Evolutionary conservation across 2,329 filamentous ascomycete genomes (phyloP).

Genomic region (Paecilomyces fulvus): DNA sequence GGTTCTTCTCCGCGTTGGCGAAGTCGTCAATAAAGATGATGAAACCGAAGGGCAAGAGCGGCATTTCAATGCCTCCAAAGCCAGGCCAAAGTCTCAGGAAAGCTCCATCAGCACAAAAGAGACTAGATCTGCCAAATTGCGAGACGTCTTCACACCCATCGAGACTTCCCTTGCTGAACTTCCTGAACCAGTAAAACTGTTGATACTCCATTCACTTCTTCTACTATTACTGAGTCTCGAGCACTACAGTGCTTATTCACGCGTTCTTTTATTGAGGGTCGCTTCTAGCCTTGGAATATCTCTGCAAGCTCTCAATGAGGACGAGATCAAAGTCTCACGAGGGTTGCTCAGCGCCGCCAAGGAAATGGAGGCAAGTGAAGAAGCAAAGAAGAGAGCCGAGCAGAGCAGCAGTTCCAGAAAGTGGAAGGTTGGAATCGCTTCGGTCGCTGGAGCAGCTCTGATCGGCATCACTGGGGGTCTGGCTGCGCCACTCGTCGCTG

Average conservation of each 20-base stretch:
- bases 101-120: conserved; percentile 16
- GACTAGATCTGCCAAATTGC: conserved; percentile 18
- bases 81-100: conserved; percentile 13
- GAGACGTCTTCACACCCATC: conserved; percentile 47
- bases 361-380: conserved; percentile 67
- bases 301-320: conserved; percentile 53
- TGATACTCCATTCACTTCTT: conserved; percentile 64
- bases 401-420: conserved; percentile 57
- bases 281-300: conserved; percentile 64
- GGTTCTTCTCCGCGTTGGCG: conserved; percentile 61
- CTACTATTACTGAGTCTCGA: conserved; percentile 68
- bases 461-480: conserved; percentile 77
- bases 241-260: conserved; percentile 66
- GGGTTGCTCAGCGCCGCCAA: conserved; percentile 69
- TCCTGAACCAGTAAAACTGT: conserved; percentile 41
- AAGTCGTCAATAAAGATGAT: conserved; percentile 52
- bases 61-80: conserved; percentile 15
- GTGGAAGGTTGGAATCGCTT: conserved; percentile 79
- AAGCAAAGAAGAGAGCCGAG: conserved; percentile 63
- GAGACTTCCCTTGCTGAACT: conserved; percentile 46
- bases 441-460: conserved; percentile 76
- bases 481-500: conserved; percentile 66
- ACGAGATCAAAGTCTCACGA: conserved; percentile 67
- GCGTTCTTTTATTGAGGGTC: conserved; percentile 61
- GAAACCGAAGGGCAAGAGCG: conserved; percentile 31